phyloP scores from a whole-genome alignment of 176 grass and related monocot genomes.

The Echinochloa phyllopogon region DNA sequence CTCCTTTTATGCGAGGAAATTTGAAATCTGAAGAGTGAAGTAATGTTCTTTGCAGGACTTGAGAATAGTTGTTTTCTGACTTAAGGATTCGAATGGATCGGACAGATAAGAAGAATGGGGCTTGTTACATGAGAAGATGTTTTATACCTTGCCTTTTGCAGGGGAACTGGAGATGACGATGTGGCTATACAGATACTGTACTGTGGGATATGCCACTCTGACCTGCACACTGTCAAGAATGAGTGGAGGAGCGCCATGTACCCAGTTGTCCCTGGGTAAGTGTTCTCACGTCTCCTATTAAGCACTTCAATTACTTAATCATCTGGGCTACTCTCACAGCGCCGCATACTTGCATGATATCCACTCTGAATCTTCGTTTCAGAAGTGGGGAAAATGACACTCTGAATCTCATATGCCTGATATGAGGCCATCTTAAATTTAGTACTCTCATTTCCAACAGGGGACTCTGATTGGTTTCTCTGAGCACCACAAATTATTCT shows the following conservation, averaged over 20 bases:
- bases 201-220: conserved; percentile 89
- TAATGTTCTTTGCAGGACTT: not conserved
- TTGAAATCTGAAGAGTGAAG: conserved; percentile 12
- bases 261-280: conserved; percentile 78
- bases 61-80: not conserved
- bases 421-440: not conserved
- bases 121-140: not conserved
- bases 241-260: conserved; percentile 73
- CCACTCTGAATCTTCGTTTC: not conserved
- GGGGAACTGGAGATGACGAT: conserved; percentile 77
- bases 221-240: conserved; percentile 83
- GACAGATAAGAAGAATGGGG: not conserved
- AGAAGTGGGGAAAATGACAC: not conserved
- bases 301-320: not conserved
- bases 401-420: not conserved
- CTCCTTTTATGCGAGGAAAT: not conserved
- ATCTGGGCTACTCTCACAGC: no score
- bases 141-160: conserved; percentile 35
- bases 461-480: not conserved
- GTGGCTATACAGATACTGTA: conserved; percentile 79
- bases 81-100: not conserved
- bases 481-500: not conserved
- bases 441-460: not conserved
- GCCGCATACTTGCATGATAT: not conserved
- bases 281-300: not conserved